Percentiles rank a stretch among this genome's conserved stretches.
Conservation (phyloP, 768 basidiomycete species). For the Tricholoma sp. region DNA sequence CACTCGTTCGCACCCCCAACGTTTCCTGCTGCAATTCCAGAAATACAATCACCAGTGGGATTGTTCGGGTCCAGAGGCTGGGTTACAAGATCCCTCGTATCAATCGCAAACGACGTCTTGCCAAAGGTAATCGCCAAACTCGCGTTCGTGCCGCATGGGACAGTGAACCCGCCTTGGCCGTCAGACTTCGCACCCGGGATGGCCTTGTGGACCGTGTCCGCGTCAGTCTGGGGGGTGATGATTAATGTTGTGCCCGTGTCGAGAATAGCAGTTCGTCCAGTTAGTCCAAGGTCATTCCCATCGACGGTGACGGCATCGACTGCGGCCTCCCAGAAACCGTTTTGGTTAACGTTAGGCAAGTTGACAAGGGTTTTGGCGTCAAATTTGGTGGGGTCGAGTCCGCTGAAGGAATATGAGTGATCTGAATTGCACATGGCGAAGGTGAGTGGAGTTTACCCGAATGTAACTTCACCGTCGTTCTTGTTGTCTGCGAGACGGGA, state of each 20-base stretch:
- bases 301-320: slow-evolving; percentile 57
- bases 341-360: slow-evolving; percentile 53
- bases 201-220: slow-evolving; percentile 34
- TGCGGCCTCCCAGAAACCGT: slow-evolving; percentile 79
- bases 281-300: slow-evolving; percentile 45
- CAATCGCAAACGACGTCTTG: slow-evolving; percentile 45
- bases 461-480: slow-evolving; percentile 79
- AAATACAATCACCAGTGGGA: slow-evolving; percentile 61
- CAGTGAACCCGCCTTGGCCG: slow-evolving; percentile 45
- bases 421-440: background rate
- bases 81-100: slow-evolving; percentile 62
- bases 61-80: slow-evolving; percentile 41
- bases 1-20: slow-evolving; percentile 59
- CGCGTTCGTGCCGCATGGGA: slow-evolving; percentile 41
- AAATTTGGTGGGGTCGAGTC: slow-evolving; percentile 67
- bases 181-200: slow-evolving; percentile 39
- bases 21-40: slow-evolving; percentile 61
- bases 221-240: slow-evolving; percentile 37
- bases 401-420: slow-evolving; percentile 24
- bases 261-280: slow-evolving; percentile 66
- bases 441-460: slow-evolving; percentile 42
- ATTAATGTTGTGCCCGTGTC: slow-evolving; percentile 58
- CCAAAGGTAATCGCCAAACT: slow-evolving; percentile 45
- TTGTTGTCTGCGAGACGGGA: slow-evolving; percentile 62
- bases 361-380: slow-evolving; percentile 51